These are phyloP conservation scores for Pulicaria dysenterica DNA, from an alignment of 129 eudicot genomes.

Conservation along the genomic window DNA sequence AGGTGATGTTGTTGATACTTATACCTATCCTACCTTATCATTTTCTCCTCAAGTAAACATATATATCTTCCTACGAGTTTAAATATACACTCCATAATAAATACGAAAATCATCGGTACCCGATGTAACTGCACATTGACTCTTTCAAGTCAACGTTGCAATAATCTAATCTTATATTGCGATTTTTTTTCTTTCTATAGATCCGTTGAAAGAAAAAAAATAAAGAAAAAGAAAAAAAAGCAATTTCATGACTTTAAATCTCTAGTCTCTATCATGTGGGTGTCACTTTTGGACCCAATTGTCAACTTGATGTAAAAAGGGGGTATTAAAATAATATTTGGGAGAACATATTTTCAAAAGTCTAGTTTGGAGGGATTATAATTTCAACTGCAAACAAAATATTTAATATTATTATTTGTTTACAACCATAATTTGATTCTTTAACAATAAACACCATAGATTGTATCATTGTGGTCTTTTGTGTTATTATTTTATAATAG, in stretches of 20 bases:
- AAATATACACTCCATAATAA: neutral
- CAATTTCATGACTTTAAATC: conserved; percentile 8
- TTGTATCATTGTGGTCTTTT: neutral
- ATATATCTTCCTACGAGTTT: neutral
- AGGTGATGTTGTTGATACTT: too few species aligned
- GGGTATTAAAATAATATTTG: neutral
- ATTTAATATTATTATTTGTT: neutral
- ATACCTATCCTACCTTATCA: too few species aligned
- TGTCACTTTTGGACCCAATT: conserved; percentile 36
- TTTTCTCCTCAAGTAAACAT: neutral
- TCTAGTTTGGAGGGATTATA: conserved; percentile 31
- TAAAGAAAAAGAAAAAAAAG: conserved; percentile 11
- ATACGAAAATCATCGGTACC: conserved; percentile 11
- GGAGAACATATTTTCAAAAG: conserved; percentile 18
- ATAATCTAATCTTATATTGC: neutral
- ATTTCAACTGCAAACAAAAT: neutral
- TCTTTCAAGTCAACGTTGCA: conserved; percentile 7
- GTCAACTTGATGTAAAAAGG: conserved; percentile 37
- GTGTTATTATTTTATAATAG: neutral
- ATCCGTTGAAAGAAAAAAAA: conserved; percentile 4
- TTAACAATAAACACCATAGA: neutral
- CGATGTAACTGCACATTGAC: neutral
- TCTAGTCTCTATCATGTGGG: conserved; percentile 30
- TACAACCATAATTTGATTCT: neutral
- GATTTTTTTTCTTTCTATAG: neutral